Evolutionary conservation across 305 asterid genomes (phyloP), one percentile per base, ranked within the genome.

Genomic region (Fraxinus paxiana): DNA sequence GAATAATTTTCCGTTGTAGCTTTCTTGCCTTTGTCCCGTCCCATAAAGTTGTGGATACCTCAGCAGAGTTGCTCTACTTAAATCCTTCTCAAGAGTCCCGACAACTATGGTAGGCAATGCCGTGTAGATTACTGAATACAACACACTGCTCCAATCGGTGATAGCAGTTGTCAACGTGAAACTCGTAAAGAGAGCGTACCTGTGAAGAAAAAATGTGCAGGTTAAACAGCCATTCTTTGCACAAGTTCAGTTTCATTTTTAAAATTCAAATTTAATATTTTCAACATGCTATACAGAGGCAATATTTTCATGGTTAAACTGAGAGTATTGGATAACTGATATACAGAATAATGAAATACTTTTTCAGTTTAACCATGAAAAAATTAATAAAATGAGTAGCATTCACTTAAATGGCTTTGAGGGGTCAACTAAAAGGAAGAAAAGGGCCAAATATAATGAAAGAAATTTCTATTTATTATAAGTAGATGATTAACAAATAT

Each of bases 111-210:
- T 96, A 30, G 99, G 99, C 69, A 96, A 6, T 2, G 98, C 73
- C 5, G 98, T 92, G 89, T 96, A 96, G 51, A 96, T 82, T 78
- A 96, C 90, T 13, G 99, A 94, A 84, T 90, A 96, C 84, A 96
- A 84, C 88, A 96, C 89, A 43, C 94, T 91, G 95, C 99, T 96
- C 99, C 98, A 96, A 82, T 96, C 99, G 0, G 98, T 93, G 71
- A 96, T 87, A 10, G 99, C 95, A n/a, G 98, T 94, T 28, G 98
- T 96, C 83, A 96, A 86, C 2, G 98, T 88, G 93, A 90, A 96
- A 59, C 88, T 81, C 13, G 98, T 93, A 87, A 88, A 96, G 56
- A 94, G 96, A 63, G 85, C 95, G 54, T 90, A 96, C 99, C 99
- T 96, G 87, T 31, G 82, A 24, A 83, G 67, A 87, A 84, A 5